Conservation (phyloP, 2,329 filamentous ascomycete species). For the Kalaharituber pfeilii region DNA sequence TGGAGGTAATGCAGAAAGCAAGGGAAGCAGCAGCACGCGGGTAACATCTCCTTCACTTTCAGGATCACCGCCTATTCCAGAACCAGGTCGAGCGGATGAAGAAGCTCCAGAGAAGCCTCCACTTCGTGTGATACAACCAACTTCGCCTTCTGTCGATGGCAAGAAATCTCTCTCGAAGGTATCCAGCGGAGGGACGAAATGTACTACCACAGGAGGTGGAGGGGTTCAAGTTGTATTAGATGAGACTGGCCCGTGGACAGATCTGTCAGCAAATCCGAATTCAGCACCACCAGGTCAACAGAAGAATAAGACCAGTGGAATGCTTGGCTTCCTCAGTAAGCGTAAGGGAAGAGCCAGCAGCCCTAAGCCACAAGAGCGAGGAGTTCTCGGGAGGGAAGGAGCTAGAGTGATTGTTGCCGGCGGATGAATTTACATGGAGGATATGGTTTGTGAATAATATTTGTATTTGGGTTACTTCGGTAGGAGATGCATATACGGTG, state of each 20-base stretch:
- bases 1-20: background rate
- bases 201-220: slow-evolving; percentile 31
- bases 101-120: background rate
- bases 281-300: slow-evolving; percentile 37
- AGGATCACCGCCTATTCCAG: slow-evolving; percentile 18
- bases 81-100: background rate
- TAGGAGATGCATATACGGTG: background rate
- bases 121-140: slow-evolving; percentile 3
- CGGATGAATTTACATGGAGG: too few relatives aligned
- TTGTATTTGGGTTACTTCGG: too few relatives aligned
- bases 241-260: slow-evolving; percentile 76
- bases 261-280: slow-evolving; percentile 33
- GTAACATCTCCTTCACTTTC: slow-evolving; percentile 13
- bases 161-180: background rate
- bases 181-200: background rate
- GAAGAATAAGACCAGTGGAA: slow-evolving; percentile 60
- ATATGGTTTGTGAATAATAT: too few relatives aligned
- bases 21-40: background rate
- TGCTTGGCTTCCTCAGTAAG: slow-evolving; percentile 75
- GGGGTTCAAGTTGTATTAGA: slow-evolving; percentile 85
- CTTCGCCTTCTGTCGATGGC: slow-evolving; percentile 1
- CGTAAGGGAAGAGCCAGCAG: slow-evolving; percentile 84
- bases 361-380: slow-evolving; percentile 83
- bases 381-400: slow-evolving; percentile 87
- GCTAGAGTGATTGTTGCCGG: slow-evolving; percentile 68